Evolutionary conservation across 2,329 filamentous ascomycete genomes (phyloP).

Genomic region (Aureobasidium sp.): DNA sequence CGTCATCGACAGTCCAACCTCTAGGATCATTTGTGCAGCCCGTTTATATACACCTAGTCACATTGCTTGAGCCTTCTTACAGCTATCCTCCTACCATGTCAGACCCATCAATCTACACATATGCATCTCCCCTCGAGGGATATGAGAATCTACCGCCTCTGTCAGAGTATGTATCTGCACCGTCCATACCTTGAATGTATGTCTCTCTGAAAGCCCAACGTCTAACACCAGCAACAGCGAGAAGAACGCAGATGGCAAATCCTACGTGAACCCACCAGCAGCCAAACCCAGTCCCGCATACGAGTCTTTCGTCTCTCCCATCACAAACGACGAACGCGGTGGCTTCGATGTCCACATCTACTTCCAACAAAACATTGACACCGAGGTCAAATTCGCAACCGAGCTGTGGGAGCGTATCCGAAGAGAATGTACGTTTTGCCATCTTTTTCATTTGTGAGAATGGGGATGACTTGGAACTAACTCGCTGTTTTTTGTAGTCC

Average conservation of each 20-base stretch:
- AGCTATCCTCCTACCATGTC: constrained; percentile 33
- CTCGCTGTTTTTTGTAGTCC: constrained; percentile 48
- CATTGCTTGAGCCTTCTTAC: neutral
- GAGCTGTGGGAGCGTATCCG: constrained; percentile 73
- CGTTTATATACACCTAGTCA: neutral
- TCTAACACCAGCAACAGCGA: constrained; percentile 38
- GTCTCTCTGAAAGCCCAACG: no score
- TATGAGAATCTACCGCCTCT: constrained; percentile 45
- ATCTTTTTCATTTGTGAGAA: neutral
- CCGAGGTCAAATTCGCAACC: constrained; percentile 60
- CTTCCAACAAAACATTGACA: constrained; percentile 56
- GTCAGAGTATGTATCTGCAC: constrained; percentile 28
- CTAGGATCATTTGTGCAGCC: neutral
- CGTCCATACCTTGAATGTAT: no score
- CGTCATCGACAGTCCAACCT: neutral
- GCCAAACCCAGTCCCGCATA: constrained; percentile 60
- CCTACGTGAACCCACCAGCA: constrained; percentile 59
- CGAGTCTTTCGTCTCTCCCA: constrained; percentile 58
- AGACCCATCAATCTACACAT: constrained; percentile 46
- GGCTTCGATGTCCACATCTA: constrained; percentile 89
- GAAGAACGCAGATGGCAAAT: constrained; percentile 67
- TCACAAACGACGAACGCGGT: constrained; percentile 58
- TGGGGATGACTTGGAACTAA: neutral
- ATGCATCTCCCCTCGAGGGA: constrained; percentile 48
- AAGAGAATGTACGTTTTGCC: constrained; percentile 59